Percentiles rank a stretch among this genome's conserved stretches.
Conservation (phyloP, 148 eudicot species). For the Fagopyrum homotropicum region DNA sequence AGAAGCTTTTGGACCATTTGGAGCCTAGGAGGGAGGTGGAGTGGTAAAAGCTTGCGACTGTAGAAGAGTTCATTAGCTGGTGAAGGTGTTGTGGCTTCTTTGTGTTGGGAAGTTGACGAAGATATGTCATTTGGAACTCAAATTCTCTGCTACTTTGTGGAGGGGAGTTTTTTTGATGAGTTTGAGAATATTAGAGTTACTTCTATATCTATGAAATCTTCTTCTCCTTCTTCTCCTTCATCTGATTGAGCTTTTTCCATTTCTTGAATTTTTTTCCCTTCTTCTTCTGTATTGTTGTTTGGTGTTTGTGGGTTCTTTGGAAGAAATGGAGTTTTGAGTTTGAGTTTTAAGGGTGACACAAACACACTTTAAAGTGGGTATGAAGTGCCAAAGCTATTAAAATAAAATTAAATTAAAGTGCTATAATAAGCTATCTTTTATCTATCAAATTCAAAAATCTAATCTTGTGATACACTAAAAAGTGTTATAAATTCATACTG, state of each 20-base stretch:
- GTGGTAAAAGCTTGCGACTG: constrained; percentile 77
- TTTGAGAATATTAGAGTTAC: constrained; percentile 20
- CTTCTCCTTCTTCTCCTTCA: constrained; percentile 4
- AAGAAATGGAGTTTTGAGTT: background rate
- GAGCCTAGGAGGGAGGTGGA: constrained; percentile 55
- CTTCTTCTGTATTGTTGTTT: background rate
- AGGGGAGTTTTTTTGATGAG: constrained; percentile 20
- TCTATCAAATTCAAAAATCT: background rate
- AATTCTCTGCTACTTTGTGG: constrained; percentile 49
- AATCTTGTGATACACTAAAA: background rate
- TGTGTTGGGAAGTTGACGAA: constrained; percentile 12
- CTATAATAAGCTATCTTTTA: background rate
- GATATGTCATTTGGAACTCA: constrained; percentile 53
- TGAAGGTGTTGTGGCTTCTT: constrained; percentile 25
- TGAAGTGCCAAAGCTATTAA: constrained; percentile 4
- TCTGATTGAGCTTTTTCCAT: constrained; percentile 14
- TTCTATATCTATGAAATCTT: constrained; percentile 42
- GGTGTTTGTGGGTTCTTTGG: background rate
- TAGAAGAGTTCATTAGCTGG: constrained; percentile 83
- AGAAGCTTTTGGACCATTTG: constrained; percentile 14
- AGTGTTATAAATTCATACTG: no score
- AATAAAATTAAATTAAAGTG: background rate
- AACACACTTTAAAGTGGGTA: background rate
- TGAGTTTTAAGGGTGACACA: background rate
- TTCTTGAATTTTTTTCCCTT: background rate